Evolutionary conservation across 2,329 filamentous ascomycete genomes (phyloP).

Genomic region (Didymella sp.): DNA sequence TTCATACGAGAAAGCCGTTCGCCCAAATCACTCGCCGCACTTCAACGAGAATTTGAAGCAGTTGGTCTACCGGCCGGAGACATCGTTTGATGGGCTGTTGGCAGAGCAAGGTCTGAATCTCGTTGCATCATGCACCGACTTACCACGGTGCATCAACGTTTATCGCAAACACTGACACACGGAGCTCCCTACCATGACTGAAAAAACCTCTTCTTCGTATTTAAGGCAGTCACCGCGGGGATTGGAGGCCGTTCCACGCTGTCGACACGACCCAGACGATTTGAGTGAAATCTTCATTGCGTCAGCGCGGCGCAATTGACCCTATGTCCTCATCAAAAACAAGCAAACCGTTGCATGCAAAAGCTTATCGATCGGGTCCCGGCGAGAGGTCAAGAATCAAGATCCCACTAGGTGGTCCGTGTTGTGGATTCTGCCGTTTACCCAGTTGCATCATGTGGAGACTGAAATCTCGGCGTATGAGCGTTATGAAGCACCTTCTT

Average conservation of each 20-base stretch:
- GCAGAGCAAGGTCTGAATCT: conserved; percentile 35
- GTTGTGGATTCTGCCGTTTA: conserved; percentile 14
- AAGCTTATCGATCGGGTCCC: conserved; percentile 10
- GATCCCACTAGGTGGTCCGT: conserved; percentile 8
- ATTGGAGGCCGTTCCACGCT: not conserved
- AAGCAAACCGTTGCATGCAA: conserved; percentile 10
- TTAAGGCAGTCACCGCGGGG: not conserved
- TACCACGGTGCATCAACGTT: conserved; percentile 45
- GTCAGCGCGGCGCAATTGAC: not conserved
- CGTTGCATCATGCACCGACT: conserved; percentile 37
- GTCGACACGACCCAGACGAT: not conserved
- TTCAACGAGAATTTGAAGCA: conserved; percentile 35
- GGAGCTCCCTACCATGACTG: not conserved
- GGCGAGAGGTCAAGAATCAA: not conserved
- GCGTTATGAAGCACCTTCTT: not conserved
- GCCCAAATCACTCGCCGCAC: conserved; percentile 43
- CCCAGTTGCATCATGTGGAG: conserved; percentile 11
- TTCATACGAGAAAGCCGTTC: conserved; percentile 48
- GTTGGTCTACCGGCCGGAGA: conserved; percentile 44
- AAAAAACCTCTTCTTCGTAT: not conserved
- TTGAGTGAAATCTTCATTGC: not conserved
- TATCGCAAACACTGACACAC: conserved; percentile 39
- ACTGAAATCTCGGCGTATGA: conserved; percentile 9
- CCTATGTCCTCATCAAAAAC: not conserved
- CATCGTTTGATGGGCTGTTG: conserved; percentile 42